Evolutionary conservation across 2,329 filamentous ascomycete genomes (phyloP), one percentile per base, ranked within the genome.

Genomic region (Aspergillaceae sp.): DNA sequence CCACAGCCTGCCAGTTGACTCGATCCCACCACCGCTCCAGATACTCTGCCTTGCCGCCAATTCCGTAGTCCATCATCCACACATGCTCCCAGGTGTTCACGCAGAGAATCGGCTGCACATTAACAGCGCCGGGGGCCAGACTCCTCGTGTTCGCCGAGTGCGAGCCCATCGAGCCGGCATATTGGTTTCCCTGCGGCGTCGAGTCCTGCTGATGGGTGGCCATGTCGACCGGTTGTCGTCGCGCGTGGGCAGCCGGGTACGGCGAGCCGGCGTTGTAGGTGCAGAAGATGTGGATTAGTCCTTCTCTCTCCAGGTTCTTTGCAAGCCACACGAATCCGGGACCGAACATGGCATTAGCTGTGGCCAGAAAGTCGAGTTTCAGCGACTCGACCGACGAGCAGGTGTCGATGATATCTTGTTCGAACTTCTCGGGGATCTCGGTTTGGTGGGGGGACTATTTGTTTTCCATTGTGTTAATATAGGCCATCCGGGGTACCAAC

Each of bases 271-370:
- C 90, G 50, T 90, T 80, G 74, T 97, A 98, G 47, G 92, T 98
- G 57, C 82, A 78, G 48, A 98, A 76, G 61, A 98, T 78, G 59
- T 83, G 81, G 59, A 74, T 66, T 44, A 69, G 76, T 30, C 72
- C 67, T 27, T 73, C 62, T 47, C 65, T 63, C 44, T 70, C 69
- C 19, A 66, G 60, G 54, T 64, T 63, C 68, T 80, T 80, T 60
- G 96, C 86, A 51, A 98, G 83, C 92, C 92, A 98, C 63, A 97
- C 86, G 71, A 94, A 97, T 54, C 92, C 92, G 0, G 91, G 90
- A 45, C 91, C 92, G 72, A 98, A 97, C 89, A 97, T 96, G 71
- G 82, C 79, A 55, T 80, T 76, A 48, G 91, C 91, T 36, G 85
- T 94, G 53, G 83, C 74, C 61, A 92, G 69, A 68, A 98, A 82